Conservation (phyloP, 176 grass and related monocot genomes). For the Triticum monococcum region DNA sequence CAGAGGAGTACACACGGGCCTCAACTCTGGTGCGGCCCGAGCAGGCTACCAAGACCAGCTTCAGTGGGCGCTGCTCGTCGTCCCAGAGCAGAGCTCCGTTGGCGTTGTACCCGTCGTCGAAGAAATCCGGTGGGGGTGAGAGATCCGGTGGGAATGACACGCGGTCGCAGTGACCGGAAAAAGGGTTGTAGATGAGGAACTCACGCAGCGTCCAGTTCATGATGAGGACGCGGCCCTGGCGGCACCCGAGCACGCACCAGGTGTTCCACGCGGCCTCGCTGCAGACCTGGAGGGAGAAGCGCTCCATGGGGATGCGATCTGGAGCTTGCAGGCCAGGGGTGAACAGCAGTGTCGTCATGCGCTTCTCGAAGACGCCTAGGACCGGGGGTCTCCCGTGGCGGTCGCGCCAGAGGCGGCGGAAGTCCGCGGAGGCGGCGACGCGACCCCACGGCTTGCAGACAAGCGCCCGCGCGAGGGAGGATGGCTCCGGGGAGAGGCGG, state of each 20-base stretch:
- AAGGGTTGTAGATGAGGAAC: constrained; percentile 4
- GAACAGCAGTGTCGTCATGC: background rate
- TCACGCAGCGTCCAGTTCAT: background rate
- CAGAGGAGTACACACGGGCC: background rate
- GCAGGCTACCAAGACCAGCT: background rate
- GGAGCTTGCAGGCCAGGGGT: background rate
- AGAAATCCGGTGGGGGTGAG: background rate
- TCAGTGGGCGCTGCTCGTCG: background rate
- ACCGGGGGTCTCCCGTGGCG: background rate
- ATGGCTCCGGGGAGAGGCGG: background rate
- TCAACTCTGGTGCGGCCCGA: too few relatives aligned
- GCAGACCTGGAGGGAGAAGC: background rate
- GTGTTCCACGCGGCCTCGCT: background rate
- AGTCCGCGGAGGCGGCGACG: background rate
- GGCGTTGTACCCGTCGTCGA: background rate
- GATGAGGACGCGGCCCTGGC: constrained; percentile 7
- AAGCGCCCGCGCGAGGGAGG: background rate
- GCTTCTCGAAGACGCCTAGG: background rate
- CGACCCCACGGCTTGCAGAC: background rate
- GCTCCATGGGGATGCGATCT: background rate
- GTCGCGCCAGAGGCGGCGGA: background rate
- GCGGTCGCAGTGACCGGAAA: background rate
- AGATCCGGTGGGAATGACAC: background rate
- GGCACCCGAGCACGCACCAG: background rate
- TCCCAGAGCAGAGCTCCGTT: background rate